Evolutionary conservation across 2,329 filamentous ascomycete genomes (phyloP).

Genomic region (Pseudohalonectria lignicola): DNA sequence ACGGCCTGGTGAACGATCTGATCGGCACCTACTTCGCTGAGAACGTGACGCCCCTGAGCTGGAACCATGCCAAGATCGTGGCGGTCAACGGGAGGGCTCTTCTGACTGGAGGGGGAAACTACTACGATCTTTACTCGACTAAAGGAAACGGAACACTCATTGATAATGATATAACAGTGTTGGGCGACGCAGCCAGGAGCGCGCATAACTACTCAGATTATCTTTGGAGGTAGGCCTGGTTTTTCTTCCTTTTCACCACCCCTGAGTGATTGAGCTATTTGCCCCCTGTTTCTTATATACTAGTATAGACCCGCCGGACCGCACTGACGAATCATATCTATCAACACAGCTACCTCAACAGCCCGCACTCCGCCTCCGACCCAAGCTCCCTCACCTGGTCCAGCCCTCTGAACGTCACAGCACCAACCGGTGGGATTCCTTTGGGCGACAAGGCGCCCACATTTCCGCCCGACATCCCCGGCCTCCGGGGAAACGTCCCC

Average conservation of each 20-base stretch:
- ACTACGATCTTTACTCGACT: not conserved
- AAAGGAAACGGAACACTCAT: not conserved
- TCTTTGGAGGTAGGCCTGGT: not conserved
- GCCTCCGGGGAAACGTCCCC: not conserved
- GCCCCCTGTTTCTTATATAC: too few relatives aligned
- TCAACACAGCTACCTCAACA: slow-evolving; percentile 1
- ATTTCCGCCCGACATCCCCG: not conserved
- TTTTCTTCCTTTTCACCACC: not conserved
- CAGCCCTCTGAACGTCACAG: not conserved
- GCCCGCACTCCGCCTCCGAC: not conserved
- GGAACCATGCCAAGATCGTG: slow-evolving; percentile 3
- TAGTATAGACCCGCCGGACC: too few relatives aligned
- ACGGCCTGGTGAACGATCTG: not conserved
- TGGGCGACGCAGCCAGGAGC: not conserved
- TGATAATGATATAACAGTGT: slow-evolving; percentile 1
- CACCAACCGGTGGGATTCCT: not conserved
- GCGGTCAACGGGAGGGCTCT: slow-evolving; percentile 1
- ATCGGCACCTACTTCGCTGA: not conserved
- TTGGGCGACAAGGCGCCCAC: not conserved
- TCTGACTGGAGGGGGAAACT: slow-evolving; percentile 1
- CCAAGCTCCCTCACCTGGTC: not conserved
- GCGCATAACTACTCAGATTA: slow-evolving; percentile 1
- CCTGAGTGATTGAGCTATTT: too few relatives aligned
- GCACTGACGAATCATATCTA: not conserved
- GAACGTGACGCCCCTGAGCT: not conserved